phyloP scores from a whole-genome alignment of 176 grass and related monocot genomes.

The Eleusine indica region DNA sequence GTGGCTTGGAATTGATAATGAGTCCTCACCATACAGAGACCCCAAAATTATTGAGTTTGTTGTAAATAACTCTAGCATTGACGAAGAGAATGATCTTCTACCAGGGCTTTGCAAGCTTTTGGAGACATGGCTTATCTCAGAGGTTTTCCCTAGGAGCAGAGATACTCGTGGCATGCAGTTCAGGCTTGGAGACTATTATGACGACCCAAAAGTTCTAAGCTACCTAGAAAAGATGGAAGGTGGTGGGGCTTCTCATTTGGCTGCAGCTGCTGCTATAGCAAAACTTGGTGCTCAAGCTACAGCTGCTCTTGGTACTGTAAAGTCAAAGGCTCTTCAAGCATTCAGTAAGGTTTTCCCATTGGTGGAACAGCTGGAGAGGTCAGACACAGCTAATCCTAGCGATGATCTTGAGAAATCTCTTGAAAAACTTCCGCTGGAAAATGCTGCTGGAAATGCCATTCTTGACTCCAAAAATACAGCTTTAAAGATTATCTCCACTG shows the following conservation, averaged over 20 bases:
- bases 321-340: conserved; percentile 85
- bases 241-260: conserved; percentile 73
- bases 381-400: conserved; percentile 33
- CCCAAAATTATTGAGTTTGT: conserved; percentile 84
- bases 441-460: conserved; percentile 15
- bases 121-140: conserved; percentile 83
- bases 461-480: conserved; percentile 53
- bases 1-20: conserved; percentile 84
- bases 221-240: conserved; percentile 94
- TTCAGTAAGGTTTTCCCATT: conserved; percentile 87
- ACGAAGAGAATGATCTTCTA: conserved; percentile 74
- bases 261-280: conserved; percentile 84
- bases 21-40: conserved; percentile 66
- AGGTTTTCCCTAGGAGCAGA: conserved; percentile 91
- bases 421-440: conserved; percentile 43
- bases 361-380: conserved; percentile 57
- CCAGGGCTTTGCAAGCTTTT: conserved; percentile 91
- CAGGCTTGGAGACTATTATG: conserved; percentile 88
- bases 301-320: conserved; percentile 71
- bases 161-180: conserved; percentile 81
- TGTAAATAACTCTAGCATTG: conserved; percentile 64
- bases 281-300: conserved; percentile 84
- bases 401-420: conserved; percentile 41
- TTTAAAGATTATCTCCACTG: conserved; percentile 71
- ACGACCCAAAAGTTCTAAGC: conserved; percentile 74